These are phyloP conservation scores for Trichomonas gallinae DNA, from an alignment of 208 protist genomes.

Conservation along the genomic window DNA sequence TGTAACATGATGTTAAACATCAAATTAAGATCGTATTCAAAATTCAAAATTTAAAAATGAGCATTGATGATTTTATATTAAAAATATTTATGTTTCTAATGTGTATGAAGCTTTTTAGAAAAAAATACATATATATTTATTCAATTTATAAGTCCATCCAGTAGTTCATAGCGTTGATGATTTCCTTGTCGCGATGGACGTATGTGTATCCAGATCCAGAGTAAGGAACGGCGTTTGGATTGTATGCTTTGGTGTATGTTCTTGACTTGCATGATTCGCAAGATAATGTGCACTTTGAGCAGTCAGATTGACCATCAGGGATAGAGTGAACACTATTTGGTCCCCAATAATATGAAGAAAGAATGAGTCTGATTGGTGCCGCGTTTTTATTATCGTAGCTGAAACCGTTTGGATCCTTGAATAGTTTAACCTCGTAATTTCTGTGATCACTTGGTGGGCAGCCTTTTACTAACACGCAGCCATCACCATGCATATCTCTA, in stretches of 20 bases:
- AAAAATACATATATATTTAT: background rate
- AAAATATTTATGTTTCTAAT: too few relatives aligned
- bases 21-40: too few relatives aligned
- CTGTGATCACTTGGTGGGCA: conserved; percentile 35
- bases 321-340: background rate
- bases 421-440: conserved; percentile 47
- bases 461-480: too few relatives aligned
- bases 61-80: too few relatives aligned
- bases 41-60: too few relatives aligned
- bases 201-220: background rate
- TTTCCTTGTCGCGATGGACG: background rate
- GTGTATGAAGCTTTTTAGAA: too few relatives aligned
- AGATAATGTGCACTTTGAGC: background rate
- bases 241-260: background rate
- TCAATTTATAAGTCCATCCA: background rate
- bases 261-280: background rate
- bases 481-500: too few relatives aligned
- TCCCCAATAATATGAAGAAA: conserved; percentile 48
- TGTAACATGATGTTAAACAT: too few relatives aligned
- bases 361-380: conserved; percentile 43
- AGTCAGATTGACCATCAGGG: background rate
- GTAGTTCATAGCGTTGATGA: background rate
- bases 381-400: conserved; percentile 52
- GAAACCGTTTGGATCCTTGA: conserved; percentile 39
- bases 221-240: background rate